These are phyloP conservation scores for Plantago rigida DNA, from an alignment of 305 asterid species.

Conservation along the genomic window DNA sequence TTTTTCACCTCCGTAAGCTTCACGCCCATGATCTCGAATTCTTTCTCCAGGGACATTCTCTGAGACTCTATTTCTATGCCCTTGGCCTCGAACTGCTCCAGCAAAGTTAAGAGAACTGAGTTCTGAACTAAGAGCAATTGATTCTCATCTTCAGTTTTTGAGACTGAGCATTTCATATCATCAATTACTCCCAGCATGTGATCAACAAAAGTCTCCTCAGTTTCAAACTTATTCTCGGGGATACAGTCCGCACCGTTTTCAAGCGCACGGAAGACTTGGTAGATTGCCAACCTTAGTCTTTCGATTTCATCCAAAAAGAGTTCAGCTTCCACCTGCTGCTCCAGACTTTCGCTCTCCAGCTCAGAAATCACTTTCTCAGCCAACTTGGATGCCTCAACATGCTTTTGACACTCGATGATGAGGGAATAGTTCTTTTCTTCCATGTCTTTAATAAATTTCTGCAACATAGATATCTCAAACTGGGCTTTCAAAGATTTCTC, in stretches of 20 bases:
- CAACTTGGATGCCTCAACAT: slow-evolving; percentile 77
- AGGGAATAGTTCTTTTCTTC: slow-evolving; percentile 71
- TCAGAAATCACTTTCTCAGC: slow-evolving; percentile 74
- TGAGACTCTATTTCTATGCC: slow-evolving; percentile 49
- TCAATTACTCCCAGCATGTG: slow-evolving; percentile 49
- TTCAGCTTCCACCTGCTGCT: slow-evolving; percentile 85
- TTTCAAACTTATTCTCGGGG: slow-evolving; percentile 42
- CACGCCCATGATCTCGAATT: slow-evolving; percentile 37
- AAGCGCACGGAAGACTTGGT: slow-evolving; percentile 55
- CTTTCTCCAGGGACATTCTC: slow-evolving; percentile 44
- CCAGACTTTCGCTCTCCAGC: slow-evolving; percentile 70
- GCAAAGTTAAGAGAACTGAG: slow-evolving; percentile 58
- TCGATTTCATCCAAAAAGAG: slow-evolving; percentile 67
- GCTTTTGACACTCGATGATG: slow-evolving; percentile 68
- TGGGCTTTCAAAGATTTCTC: slow-evolving; percentile 70
- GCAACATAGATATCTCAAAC: slow-evolving; percentile 72
- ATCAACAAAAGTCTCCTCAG: slow-evolving; percentile 43
- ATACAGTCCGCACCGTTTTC: slow-evolving; percentile 36
- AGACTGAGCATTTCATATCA: slow-evolving; percentile 48
- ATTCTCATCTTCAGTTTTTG: slow-evolving; percentile 49
- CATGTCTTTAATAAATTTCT: slow-evolving; percentile 81
- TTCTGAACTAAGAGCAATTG: slow-evolving; percentile 66
- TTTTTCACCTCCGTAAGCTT: slow-evolving; percentile 37
- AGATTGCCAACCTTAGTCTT: slow-evolving; percentile 58
- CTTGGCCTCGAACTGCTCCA: slow-evolving; percentile 66